These are phyloP conservation scores for Blastocystis sp. DNA, from an alignment of 352 stramenopile genomes.

Conservation along the genomic window DNA sequence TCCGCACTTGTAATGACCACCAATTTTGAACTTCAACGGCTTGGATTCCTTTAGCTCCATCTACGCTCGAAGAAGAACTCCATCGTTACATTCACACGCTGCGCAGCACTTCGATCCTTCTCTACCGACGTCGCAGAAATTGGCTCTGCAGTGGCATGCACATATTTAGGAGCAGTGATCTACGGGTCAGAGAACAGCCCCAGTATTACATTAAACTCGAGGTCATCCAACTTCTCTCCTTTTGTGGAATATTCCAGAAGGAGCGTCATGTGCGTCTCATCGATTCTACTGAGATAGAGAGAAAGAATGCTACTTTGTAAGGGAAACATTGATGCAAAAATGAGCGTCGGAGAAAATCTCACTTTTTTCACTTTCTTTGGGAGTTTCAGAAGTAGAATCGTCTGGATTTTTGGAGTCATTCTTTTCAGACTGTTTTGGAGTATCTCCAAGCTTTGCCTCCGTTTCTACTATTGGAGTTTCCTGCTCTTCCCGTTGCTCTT, in stretches of 20 bases:
- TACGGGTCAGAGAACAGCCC: background rate
- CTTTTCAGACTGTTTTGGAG: background rate
- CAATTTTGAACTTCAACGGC: conserved; percentile 22
- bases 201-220: background rate
- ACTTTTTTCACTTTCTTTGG: background rate
- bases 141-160: background rate
- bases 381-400: background rate
- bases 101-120: background rate
- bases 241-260: background rate
- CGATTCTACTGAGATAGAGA: background rate
- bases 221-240: background rate
- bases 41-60: background rate
- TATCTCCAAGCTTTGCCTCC: background rate
- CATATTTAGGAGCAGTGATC: conserved; percentile 20
- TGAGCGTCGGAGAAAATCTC: background rate
- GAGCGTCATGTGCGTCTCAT: background rate
- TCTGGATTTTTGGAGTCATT: background rate
- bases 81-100: background rate
- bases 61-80: background rate
- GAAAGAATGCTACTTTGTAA: background rate
- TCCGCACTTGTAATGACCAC: background rate
- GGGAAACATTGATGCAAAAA: background rate
- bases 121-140: background rate
- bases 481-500: background rate
- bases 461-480: background rate